Evolutionary conservation across 2,329 filamentous ascomycete genomes (phyloP), one percentile per base, ranked within the genome.

Genomic region (Colletotrichum sp.): DNA sequence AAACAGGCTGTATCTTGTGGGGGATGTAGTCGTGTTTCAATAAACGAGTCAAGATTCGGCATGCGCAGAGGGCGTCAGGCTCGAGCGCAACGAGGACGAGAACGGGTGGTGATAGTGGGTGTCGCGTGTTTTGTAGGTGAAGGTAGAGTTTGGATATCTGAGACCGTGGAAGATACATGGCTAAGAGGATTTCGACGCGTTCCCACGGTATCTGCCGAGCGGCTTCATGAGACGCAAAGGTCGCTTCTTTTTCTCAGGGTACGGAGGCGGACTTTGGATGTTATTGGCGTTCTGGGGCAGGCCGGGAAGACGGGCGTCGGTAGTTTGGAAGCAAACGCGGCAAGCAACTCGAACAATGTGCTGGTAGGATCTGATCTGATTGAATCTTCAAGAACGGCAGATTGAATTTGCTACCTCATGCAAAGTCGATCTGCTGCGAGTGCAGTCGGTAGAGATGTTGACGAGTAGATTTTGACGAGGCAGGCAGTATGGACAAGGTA

Each of bases 1-100:
- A 92, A 70, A 99, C 94, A 2, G 97, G 97, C 81, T 98, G 95
- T 81, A 98, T 98, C 86, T 98, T 98, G 87, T 98, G 96, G 16
- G 94, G 95, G 79, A 99, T 98, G 83, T 98, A 98, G 88, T 99
- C 97, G 89, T 96, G 94, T 86, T 98, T 98, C 76, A 99, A 89
- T n/a, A 99, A 90, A 66, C 94, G 91, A 4, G 96, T 98, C 64
- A 99, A 92, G 76, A 99, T 98, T 77, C 96, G 95, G 83, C 96
- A 98, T 77, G 96, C 97, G 85, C 96, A 98, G 77, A 99, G 92
- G 78, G 97, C 95, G 87, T 99, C 97, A 71, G 97, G 96, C 82
- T 98, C 96, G 83, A 98, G 94, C 43, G 96, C 95, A 78, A 96
- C 96, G 72, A 99, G 94, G 78, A 99, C 92, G 30, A 98, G 90